Percentiles rank a stretch among this genome's conserved stretches.
phyloP scores from a whole-genome alignment of 257 asterid species.

The Datura wrightii region DNA sequence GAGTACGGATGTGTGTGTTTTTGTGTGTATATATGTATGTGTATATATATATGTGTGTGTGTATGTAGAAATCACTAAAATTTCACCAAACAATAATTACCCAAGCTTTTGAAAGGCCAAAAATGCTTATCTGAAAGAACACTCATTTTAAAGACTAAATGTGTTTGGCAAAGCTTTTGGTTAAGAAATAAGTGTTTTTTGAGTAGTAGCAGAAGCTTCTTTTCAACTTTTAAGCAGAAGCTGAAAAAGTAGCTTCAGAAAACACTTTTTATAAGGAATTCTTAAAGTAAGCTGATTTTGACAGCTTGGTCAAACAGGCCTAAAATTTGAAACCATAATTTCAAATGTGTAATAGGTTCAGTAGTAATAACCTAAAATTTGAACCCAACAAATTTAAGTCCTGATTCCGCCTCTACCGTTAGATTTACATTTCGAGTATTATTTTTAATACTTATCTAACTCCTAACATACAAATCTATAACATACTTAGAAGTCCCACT shows the following conservation, averaged over 20 bases:
- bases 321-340: constrained; percentile 15
- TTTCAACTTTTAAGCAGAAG: background rate
- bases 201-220: background rate
- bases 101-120: constrained; percentile 3
- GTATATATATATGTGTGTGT: background rate
- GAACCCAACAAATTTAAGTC: background rate
- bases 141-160: background rate
- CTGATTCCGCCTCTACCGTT: background rate
- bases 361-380: background rate
- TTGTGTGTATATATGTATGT: no score
- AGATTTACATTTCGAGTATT: constrained; percentile 6
- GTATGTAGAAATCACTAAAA: background rate
- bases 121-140: background rate
- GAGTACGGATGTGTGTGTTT: no score
- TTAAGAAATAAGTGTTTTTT: background rate
- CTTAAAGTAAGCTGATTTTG: background rate
- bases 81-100: background rate
- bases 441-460: background rate
- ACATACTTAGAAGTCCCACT: background rate
- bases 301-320: background rate
- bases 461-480: background rate
- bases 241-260: background rate
- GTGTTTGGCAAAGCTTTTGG: background rate
- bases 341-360: constrained; percentile 1
- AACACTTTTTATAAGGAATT: background rate